Percentiles rank a stretch among this genome's conserved stretches.
These are phyloP conservation scores for Geoglossum glabrum DNA, from an alignment of 495 filamentous ascomycete species.

Conservation along the genomic window DNA sequence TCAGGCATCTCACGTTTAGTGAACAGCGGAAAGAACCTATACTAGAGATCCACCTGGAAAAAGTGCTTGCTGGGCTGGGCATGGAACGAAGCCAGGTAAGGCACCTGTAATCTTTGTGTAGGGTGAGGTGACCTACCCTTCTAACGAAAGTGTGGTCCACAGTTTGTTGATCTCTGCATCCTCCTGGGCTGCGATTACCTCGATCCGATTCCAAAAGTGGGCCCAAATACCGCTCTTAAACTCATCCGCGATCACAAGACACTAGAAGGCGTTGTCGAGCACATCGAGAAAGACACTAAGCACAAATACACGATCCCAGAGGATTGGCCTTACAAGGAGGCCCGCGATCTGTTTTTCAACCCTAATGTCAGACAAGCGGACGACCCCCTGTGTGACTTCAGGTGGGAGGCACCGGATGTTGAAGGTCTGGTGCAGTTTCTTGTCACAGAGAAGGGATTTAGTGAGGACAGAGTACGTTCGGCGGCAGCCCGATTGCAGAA, in stretches of 20 bases:
- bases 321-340: constrained; percentile 85
- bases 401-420: constrained; percentile 84
- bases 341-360: constrained; percentile 71
- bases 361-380: constrained; percentile 78
- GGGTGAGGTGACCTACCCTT: neutral
- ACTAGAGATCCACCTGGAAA: constrained; percentile 75
- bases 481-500: constrained; percentile 62
- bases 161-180: constrained; percentile 97
- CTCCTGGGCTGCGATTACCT: constrained; percentile 95
- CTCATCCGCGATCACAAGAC: constrained; percentile 77
- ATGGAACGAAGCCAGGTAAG: constrained; percentile 70
- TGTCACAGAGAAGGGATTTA: constrained; percentile 88
- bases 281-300: constrained; percentile 52
- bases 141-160: neutral
- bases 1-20: constrained; percentile 87
- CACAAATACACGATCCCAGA: constrained; percentile 68
- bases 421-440: constrained; percentile 78
- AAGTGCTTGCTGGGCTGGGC: constrained; percentile 59
- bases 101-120: neutral
- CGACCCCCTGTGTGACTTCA: constrained; percentile 79
- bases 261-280: constrained; percentile 69
- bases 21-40: constrained; percentile 96
- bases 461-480: constrained; percentile 70
- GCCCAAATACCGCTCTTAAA: constrained; percentile 75
- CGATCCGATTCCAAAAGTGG: constrained; percentile 85